Conservation (phyloP, 176 grass and related monocot genomes). For the Oryza longistaminata region DNA sequence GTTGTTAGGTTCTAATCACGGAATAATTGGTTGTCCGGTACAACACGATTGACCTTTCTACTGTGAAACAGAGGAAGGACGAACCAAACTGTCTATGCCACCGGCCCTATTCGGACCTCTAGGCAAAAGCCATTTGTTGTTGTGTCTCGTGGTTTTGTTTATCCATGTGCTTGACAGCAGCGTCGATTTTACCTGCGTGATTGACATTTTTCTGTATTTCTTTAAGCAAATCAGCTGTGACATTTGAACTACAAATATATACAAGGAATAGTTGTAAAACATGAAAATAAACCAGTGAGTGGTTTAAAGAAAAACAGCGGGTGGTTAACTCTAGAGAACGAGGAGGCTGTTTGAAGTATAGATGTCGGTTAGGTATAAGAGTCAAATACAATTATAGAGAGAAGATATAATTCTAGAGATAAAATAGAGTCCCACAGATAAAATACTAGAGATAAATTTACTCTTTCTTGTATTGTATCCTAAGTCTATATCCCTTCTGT, state of each 20-base stretch:
- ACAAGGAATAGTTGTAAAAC: neutral
- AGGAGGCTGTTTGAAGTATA: no score
- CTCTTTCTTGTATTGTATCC: no score
- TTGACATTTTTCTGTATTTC: neutral
- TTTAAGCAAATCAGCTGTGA: neutral
- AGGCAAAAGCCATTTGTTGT: neutral
- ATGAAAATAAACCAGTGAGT: no score
- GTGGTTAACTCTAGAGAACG: no score
- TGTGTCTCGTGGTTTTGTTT: conserved; percentile 10
- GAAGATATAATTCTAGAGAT: no score
- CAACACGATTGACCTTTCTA: neutral
- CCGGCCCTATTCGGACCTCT: neutral
- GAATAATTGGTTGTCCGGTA: neutral
- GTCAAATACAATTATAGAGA: no score
- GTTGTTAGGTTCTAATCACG: neutral
- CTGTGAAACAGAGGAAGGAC: neutral
- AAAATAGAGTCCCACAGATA: no score
- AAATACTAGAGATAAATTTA: no score
- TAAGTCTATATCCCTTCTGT: no score
- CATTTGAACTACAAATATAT: neutral
- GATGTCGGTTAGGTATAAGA: no score
- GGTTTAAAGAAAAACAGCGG: no score
- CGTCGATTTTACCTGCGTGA: neutral
- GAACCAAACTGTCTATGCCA: neutral
- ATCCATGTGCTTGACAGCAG: neutral